Percentiles rank a stretch among this genome's conserved stretches.
Conservation (phyloP, 345 rosid genomes). For the Eucalyptus decipiens region DNA sequence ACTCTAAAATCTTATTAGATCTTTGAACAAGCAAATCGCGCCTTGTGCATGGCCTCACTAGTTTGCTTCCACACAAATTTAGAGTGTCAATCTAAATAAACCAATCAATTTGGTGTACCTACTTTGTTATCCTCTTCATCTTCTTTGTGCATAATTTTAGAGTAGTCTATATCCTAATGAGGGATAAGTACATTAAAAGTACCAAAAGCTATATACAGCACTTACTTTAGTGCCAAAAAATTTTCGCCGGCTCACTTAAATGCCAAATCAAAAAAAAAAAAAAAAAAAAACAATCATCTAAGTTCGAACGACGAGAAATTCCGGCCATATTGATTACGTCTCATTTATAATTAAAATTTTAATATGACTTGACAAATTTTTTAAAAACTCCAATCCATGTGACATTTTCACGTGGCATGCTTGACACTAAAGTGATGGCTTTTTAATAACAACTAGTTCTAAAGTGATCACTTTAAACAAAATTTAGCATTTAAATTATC, state of each 20-base stretch:
- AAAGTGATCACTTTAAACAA: no score
- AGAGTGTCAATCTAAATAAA: background rate
- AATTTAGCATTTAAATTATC: no score
- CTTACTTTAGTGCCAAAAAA: rapidly evolving
- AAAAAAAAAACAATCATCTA: rapidly evolving
- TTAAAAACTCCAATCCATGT: no score
- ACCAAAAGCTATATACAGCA: rapidly evolving
- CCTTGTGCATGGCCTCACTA: background rate
- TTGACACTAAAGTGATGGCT: no score
- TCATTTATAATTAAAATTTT: no score
- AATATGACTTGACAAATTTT: no score
- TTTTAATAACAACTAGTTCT: rapidly evolving
- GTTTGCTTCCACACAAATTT: background rate
- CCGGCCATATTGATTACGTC: rapidly evolving
- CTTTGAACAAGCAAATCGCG: background rate
- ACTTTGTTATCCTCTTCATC: background rate
- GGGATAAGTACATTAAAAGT: no score
- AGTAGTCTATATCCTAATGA: background rate
- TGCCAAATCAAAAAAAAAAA: rapidly evolving
- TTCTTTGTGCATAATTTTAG: background rate
- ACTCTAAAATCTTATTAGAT: background rate
- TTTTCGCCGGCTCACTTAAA: rapidly evolving
- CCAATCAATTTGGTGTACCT: background rate
- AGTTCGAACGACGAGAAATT: no score
- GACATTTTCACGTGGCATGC: no score